Evolutionary conservation across 257 asterid species (phyloP).

Genomic region (Fraxinus pennsylvanica): DNA sequence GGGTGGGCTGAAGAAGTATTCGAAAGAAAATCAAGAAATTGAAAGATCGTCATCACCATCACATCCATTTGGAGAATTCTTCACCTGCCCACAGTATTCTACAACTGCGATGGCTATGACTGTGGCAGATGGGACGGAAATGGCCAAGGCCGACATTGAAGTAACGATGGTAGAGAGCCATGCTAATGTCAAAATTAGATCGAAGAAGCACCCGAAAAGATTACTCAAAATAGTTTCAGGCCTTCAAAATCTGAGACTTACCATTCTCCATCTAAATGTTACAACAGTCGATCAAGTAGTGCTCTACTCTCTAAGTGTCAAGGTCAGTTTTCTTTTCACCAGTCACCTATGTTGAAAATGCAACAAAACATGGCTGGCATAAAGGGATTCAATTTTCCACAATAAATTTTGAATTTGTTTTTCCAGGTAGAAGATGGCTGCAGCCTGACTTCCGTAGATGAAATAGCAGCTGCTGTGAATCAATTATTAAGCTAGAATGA

Average conservation of each 20-base stretch:
- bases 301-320: slow-evolving; percentile 37
- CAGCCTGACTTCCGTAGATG: slow-evolving; percentile 36
- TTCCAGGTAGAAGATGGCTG: slow-evolving; percentile 48
- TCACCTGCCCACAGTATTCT: slow-evolving; percentile 40
- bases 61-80: slow-evolving; percentile 39
- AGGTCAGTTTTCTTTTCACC: slow-evolving; percentile 24
- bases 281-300: slow-evolving; percentile 34
- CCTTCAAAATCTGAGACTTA: slow-evolving; percentile 36
- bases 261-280: slow-evolving; percentile 45
- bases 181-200: slow-evolving; percentile 42
- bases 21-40: not conserved
- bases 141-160: slow-evolving; percentile 41
- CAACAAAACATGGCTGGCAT: not conserved
- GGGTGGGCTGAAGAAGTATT: slow-evolving; percentile 22
- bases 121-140: not conserved
- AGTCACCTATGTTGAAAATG: not conserved
- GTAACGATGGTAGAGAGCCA: slow-evolving; percentile 51
- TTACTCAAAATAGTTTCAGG: slow-evolving; percentile 37
- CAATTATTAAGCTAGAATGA: slow-evolving; percentile 22
- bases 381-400: not conserved
- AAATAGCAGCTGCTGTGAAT: slow-evolving; percentile 45
- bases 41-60: slow-evolving; percentile 10
- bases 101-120: not conserved
- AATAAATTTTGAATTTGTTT: not conserved
- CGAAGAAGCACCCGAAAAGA: slow-evolving; percentile 34